Percentiles rank a stretch among this genome's conserved stretches.
Evolutionary conservation across 805 yeast species (phyloP).

Genomic region (Torulaspora indica): DNA sequence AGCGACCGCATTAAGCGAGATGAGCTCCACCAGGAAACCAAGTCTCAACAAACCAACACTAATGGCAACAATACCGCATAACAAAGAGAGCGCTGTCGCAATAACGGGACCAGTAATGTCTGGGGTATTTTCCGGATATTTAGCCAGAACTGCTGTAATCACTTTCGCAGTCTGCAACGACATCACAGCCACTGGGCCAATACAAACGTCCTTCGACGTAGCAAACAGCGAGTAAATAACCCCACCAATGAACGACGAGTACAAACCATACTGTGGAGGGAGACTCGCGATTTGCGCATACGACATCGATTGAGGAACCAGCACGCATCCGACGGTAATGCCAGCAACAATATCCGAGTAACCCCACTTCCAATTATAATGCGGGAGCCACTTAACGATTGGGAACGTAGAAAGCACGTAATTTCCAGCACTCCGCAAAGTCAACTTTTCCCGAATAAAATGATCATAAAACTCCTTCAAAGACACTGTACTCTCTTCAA

Average conservation of each 20-base stretch:
- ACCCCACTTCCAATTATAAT: slow-evolving; percentile 76
- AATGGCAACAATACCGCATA: slow-evolving; percentile 80
- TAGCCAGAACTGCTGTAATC: slow-evolving; percentile 55
- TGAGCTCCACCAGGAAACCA: slow-evolving; percentile 84
- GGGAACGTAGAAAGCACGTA: slow-evolving; percentile 73
- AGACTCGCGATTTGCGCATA: slow-evolving; percentile 84
- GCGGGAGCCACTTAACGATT: slow-evolving; percentile 74
- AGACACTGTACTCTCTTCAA: slow-evolving; percentile 21
- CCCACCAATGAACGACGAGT: slow-evolving; percentile 89
- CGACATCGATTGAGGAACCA: slow-evolving; percentile 95
- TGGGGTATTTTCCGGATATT: slow-evolving; percentile 39
- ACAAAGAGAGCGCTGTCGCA: slow-evolving; percentile 72
- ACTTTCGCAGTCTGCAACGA: slow-evolving; percentile 79
- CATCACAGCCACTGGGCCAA: slow-evolving; percentile 98
- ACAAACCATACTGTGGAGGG: slow-evolving; percentile 78
- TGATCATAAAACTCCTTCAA: slow-evolving; percentile 25
- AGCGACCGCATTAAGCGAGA: slow-evolving; percentile 85
- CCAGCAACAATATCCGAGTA: slow-evolving; percentile 86
- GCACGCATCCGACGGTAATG: slow-evolving; percentile 85
- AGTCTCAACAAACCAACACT: slow-evolving; percentile 79
- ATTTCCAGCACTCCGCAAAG: slow-evolving; percentile 37
- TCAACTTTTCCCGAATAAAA: slow-evolving; percentile 16
- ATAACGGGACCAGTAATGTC: slow-evolving; percentile 56
- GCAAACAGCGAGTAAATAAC: slow-evolving; percentile 86
- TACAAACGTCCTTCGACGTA: slow-evolving; percentile 90